Evolutionary conservation across 2,329 filamentous ascomycete genomes (phyloP).

Genomic region (Stemphylium vesicarium): DNA sequence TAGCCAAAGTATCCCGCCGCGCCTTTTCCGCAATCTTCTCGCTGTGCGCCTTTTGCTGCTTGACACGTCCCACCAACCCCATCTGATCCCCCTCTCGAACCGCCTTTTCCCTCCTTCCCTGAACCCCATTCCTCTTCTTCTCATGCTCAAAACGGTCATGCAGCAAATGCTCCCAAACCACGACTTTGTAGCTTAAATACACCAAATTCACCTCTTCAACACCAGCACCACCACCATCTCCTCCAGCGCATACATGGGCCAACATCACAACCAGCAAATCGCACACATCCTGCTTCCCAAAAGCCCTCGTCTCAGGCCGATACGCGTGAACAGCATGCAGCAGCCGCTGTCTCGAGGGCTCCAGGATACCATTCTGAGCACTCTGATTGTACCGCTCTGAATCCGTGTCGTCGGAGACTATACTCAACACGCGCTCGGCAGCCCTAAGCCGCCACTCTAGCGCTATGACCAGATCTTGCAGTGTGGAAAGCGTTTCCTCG

Average conservation of each 20-base stretch:
- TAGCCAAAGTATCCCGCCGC: background rate
- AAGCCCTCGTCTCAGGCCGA: constrained; percentile 25
- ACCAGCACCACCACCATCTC: background rate
- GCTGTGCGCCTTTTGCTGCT: background rate
- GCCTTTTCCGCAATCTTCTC: constrained; percentile 6
- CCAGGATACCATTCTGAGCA: constrained; percentile 5
- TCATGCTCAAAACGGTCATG: constrained; percentile 6
- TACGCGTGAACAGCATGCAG: constrained; percentile 23
- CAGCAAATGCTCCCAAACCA: constrained; percentile 13
- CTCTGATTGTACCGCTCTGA: background rate
- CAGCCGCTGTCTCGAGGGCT: constrained; percentile 12
- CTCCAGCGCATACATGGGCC: constrained; percentile 24
- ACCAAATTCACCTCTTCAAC: constrained; percentile 19
- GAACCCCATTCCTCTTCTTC: background rate
- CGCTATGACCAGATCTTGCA: constrained; percentile 10
- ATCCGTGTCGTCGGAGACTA: constrained; percentile 1
- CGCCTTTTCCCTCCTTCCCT: constrained; percentile 13
- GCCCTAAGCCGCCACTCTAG: constrained; percentile 14
- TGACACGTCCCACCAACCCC: background rate
- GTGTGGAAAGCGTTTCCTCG: background rate
- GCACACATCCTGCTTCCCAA: constrained; percentile 18
- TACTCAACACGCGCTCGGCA: background rate
- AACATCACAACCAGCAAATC: constrained; percentile 24
- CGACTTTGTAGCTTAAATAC: constrained; percentile 15
- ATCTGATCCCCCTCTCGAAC: background rate